Evolutionary conservation across 768 basidiomycete species (phyloP), one percentile per base, ranked within the genome.

Genomic region (Tylopilus vinaceipallidus): DNA sequence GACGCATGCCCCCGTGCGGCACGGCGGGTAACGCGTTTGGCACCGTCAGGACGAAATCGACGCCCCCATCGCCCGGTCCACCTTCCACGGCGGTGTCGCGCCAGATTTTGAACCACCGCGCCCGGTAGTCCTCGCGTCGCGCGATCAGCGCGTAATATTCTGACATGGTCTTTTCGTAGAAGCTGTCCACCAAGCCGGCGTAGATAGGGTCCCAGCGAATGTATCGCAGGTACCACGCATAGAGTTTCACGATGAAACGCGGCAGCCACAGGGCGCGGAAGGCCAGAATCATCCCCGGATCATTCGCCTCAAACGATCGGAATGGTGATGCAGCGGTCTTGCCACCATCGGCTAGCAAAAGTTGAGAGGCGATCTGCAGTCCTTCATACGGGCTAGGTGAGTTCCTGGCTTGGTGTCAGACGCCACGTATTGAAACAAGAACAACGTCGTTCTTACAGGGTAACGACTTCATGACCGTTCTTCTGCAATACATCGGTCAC

Each of bases 41-140:
- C 6, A 81, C 83, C 2, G 77, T 84, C 45, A 84, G 64, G 19
- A 85, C 68, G 62, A 82, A 86, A 63, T 88, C 84, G 4, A 87
- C 66, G 6, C 77, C 67, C 66, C 78, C 49, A 69, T 71, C 56
- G 68, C 60, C 65, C 26, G 8, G 44, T 17, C 38, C 51, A 20
- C 57, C 61, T 36, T 65, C 63, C 6, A 58, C 63, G 17, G 61
- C 47, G 2, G 41, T 42, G 17, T 42, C 51, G 6, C 71, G 56
- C 70, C 70, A 69, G 24, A 69, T 59, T 27, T 58, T 62, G 56
- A 70, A 71, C 71, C 75, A 77, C 40, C 58, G 58, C 14, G 46
- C 76, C 7, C 71, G 67, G 43, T 75, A 77, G n/a, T 53, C 59
- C 38, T 75, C 73, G 1, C 79, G 71, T 52, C 70, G 64, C 9